phyloP scores from a whole-genome alignment of 2,329 filamentous ascomycete genomes.

The Cercospora beticola region DNA sequence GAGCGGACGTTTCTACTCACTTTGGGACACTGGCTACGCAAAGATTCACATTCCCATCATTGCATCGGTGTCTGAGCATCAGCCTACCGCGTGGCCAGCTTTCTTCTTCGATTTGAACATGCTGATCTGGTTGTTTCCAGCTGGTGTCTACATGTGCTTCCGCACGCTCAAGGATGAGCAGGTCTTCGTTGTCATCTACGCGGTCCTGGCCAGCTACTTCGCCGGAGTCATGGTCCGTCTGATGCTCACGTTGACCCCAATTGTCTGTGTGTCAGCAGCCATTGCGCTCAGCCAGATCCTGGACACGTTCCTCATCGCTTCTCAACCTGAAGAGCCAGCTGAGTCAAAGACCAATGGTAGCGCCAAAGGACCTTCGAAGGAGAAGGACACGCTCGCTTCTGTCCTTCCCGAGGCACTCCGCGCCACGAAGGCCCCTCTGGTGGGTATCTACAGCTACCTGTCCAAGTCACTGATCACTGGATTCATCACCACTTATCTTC shows the following conservation, averaged over 20 bases:
- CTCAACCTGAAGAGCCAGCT: constrained; percentile 55
- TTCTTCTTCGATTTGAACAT: constrained; percentile 99
- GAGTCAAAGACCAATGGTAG: constrained; percentile 43
- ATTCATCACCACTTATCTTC: constrained; percentile 72
- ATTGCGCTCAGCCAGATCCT: constrained; percentile 84
- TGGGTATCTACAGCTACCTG: constrained; percentile 79
- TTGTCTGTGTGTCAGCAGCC: constrained; percentile 92
- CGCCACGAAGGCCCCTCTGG: constrained; percentile 67
- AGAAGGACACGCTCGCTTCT: constrained; percentile 60
- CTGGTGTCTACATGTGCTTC: constrained; percentile 98
- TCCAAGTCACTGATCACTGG: constrained; percentile 78
- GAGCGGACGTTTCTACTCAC: constrained; percentile 97
- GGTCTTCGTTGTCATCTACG: constrained; percentile 95
- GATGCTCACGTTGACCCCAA: constrained; percentile 94
- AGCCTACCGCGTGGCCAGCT: constrained; percentile 96
- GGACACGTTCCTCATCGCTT: constrained; percentile 74
- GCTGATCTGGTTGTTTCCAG: constrained; percentile 98
- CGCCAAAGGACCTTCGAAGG: constrained; percentile 46
- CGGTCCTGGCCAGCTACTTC: constrained; percentile 96
- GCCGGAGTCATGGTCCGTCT: constrained; percentile 98
- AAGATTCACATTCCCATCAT: constrained; percentile 99
- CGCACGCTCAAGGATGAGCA: constrained; percentile 91
- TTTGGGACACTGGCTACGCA: constrained; percentile 98
- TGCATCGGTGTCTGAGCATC: constrained; percentile 98
- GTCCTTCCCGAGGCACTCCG: constrained; percentile 59